These are phyloP conservation scores for Lentinus tigrinus DNA, from an alignment of 768 basidiomycete genomes.

Conservation along the genomic window DNA sequence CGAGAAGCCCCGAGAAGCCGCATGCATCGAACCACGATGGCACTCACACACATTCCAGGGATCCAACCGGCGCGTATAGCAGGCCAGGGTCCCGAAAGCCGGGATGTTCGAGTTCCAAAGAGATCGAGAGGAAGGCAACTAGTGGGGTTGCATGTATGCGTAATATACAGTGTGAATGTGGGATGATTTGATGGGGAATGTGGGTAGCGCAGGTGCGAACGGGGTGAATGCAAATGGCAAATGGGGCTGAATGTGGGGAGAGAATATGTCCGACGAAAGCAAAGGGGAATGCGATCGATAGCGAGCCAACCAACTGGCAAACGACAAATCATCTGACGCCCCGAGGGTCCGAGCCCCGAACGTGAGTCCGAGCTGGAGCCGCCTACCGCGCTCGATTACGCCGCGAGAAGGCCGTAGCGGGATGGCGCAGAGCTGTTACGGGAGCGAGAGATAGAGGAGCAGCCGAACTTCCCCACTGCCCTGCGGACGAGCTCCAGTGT, in stretches of 20 bases:
- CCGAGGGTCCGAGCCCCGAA: not conserved
- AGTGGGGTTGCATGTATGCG: conserved; percentile 1
- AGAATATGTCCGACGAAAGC: conserved; percentile 2
- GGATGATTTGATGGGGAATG: not conserved
- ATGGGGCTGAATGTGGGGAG: not conserved
- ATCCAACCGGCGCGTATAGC: not conserved
- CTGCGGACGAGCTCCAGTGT: not conserved
- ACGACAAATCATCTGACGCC: conserved; percentile 2
- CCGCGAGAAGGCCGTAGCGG: conserved; percentile 16
- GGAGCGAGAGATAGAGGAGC: not conserved
- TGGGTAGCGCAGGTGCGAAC: not conserved
- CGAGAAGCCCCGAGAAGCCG: conserved; percentile 18
- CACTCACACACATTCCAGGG: conserved; percentile 7
- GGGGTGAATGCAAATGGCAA: not conserved
- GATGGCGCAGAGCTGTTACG: conserved; percentile 2
- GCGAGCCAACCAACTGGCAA: not conserved
- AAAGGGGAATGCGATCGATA: not conserved
- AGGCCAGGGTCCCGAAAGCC: not conserved
- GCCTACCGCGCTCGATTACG: conserved; percentile 18
- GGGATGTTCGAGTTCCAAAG: not conserved
- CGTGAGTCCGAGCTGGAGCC: conserved; percentile 1
- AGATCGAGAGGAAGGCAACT: not conserved
- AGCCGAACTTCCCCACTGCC: not conserved
- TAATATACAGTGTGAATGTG: conserved; percentile 15
- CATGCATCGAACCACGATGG: conserved; percentile 3